Evolutionary conservation across 1,284 basidiomycete species (phyloP).

Genomic region (Ceratobasidium sp.): DNA sequence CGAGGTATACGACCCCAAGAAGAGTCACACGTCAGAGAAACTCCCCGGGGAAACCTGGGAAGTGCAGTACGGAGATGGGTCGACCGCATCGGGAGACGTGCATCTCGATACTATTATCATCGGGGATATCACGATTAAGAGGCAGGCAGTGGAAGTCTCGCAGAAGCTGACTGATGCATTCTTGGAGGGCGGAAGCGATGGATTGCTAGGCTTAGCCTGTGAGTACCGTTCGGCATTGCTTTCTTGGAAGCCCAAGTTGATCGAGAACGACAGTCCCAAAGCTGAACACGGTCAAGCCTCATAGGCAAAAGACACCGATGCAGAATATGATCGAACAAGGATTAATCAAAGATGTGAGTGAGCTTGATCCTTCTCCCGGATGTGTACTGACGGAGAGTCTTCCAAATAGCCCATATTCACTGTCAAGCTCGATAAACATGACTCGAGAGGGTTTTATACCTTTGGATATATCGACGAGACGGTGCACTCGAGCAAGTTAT

Average conservation of each 20-base stretch:
- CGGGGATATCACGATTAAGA: conserved; percentile 42
- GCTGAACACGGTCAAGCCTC: conserved; percentile 45
- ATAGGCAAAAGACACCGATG: conserved; percentile 47
- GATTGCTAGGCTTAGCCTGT: conserved; percentile 47
- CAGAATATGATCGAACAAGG: conserved; percentile 48
- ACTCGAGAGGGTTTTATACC: conserved; percentile 47
- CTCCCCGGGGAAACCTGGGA: conserved; percentile 44
- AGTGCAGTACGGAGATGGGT: conserved; percentile 48
- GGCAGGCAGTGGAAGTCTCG: conserved; percentile 47
- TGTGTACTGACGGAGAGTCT: neutral
- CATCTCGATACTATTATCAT: conserved; percentile 44
- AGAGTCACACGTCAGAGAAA: conserved; percentile 36
- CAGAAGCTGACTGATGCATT: conserved; percentile 43
- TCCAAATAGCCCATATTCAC: conserved; percentile 47
- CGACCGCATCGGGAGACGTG: conserved; percentile 46
- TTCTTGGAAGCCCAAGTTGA: neutral
- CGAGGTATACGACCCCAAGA: conserved; percentile 45
- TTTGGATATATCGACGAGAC: conserved; percentile 46
- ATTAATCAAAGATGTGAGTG: conserved; percentile 36
- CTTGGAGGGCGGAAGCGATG: conserved; percentile 42
- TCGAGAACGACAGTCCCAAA: conserved; percentile 11
- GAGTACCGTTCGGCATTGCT: conserved; percentile 9
- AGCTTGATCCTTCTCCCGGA: neutral
- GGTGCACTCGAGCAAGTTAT: conserved; percentile 28
- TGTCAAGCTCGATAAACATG: conserved; percentile 48